phyloP scores from a whole-genome alignment of 2,329 filamentous ascomycete genomes.

The Cadophora gregata region DNA sequence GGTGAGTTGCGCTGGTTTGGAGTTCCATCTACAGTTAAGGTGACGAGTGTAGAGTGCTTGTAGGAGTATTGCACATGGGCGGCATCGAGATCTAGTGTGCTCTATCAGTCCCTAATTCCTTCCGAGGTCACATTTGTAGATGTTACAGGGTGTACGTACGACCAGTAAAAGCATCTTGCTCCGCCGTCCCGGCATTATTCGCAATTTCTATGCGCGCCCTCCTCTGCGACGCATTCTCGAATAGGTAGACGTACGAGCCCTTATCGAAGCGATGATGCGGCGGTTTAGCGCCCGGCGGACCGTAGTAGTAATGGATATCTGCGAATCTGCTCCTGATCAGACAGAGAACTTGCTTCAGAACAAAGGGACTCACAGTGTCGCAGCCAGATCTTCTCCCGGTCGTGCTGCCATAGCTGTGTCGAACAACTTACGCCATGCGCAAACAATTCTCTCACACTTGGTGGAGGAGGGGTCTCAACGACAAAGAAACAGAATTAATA shows the following conservation, averaged over 20 bases:
- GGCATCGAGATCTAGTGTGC: constrained; percentile 66
- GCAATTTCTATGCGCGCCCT: constrained; percentile 77
- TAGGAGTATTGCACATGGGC: constrained; percentile 73
- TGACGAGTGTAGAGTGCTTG: constrained; percentile 75
- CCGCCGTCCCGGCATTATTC: constrained; percentile 73
- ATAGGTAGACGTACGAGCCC: constrained; percentile 80
- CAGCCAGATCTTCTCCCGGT: constrained; percentile 57
- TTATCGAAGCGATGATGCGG: constrained; percentile 84
- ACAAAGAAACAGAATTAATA: background rate
- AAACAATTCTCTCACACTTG: background rate
- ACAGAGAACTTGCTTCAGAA: constrained; percentile 24
- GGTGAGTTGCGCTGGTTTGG: constrained; percentile 36
- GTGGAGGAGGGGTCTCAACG: background rate
- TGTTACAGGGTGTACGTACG: constrained; percentile 58
- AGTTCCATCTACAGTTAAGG: constrained; percentile 63
- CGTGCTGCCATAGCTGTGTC: constrained; percentile 51
- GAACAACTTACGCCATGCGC: constrained; percentile 22
- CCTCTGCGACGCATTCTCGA: constrained; percentile 72
- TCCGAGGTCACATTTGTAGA: background rate
- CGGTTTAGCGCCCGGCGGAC: constrained; percentile 67
- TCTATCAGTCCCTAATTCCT: constrained; percentile 19
- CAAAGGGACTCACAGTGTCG: constrained; percentile 54
- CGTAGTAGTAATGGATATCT: constrained; percentile 81
- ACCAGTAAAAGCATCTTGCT: constrained; percentile 82
- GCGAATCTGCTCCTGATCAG: constrained; percentile 62